Base-by-base conservation (phyloP, 805 yeast species). In the Wickerhamiella vanderwaltii region DNA sequence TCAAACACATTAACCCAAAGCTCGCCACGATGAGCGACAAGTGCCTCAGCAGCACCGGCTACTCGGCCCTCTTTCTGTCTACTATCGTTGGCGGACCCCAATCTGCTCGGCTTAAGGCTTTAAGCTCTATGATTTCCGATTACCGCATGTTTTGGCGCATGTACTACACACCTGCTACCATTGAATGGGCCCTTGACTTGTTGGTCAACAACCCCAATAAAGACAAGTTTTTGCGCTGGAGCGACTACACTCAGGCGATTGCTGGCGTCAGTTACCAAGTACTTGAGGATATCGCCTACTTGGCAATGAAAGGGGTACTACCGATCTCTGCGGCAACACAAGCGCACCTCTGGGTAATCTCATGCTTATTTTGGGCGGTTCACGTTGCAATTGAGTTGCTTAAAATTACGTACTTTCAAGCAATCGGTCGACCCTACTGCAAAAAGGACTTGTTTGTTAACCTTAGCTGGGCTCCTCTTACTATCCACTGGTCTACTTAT, bases 401-500 rank as follows among this genome's bases (percentile, higher is more conserved):
- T 29, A 51, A 53, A 41, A 29, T 35, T 13, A 48, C 50, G 12
- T 43, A 51, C 43, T 44, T 50, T 46, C 46, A 36, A 29, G 42
- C 32, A 28, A 41, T 31, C 16, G 45, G 50, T 29, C 45, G 39
- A 34, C 46, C 50, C 1, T 43, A 44, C 20, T 43, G 35, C 22
- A 26, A 33, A 28, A 49, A 53, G 33, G 46, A 49, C 29, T 45
- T 63, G 16, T 41, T 58, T 12, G 58, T 59, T 44, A 62, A 64
- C 45, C 44, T 58, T n/a, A 61, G 64, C 15, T 66, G 65, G 56
- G 53, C 62, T 29, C 69, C 69, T 4, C 49, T 65, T 35, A 60
- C 69, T 3, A 49, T 61, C 30, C 69, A 65, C 49, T 65, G 69
- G 69, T 61, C 67, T 2, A 47, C 59, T 9, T 55, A 56, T 39